phyloP scores from a whole-genome alignment of 1,284 basidiomycete species.

The Peniophora sp. region DNA sequence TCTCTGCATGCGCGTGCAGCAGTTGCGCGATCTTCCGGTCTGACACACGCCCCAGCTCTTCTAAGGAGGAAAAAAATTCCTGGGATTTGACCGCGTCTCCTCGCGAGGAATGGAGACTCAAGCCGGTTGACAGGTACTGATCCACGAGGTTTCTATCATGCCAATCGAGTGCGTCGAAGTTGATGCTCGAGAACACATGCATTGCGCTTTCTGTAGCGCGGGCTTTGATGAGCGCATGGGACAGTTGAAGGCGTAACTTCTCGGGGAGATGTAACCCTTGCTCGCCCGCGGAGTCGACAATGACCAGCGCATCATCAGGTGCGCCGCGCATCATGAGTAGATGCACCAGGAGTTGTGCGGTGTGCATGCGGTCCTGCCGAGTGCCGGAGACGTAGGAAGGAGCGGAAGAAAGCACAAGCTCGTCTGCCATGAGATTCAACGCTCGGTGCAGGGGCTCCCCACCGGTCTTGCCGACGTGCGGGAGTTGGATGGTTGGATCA shows the following conservation, averaged over 20 bases:
- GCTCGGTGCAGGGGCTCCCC: neutral
- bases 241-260: neutral
- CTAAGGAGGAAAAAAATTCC: constrained; percentile 32
- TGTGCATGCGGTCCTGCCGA: neutral
- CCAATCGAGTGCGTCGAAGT: neutral
- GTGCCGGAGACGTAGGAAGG: neutral
- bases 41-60: constrained; percentile 19
- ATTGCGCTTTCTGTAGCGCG: neutral
- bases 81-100: constrained; percentile 40
- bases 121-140: constrained; percentile 34
- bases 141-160: constrained; percentile 10
- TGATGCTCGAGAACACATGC: neutral
- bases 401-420: neutral
- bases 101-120: constrained; percentile 43
- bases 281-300: neutral
- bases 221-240: neutral
- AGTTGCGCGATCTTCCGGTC: constrained; percentile 32
- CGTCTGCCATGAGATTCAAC: neutral
- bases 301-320: neutral
- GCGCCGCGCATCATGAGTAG: neutral
- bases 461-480: neutral
- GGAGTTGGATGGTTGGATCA: neutral
- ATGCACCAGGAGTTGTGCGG: neutral
- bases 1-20: constrained; percentile 46
- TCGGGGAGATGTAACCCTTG: neutral